Base-by-base conservation (phyloP, 2,329 filamentous ascomycete species). In the Diplodia scrobiculata region DNA sequence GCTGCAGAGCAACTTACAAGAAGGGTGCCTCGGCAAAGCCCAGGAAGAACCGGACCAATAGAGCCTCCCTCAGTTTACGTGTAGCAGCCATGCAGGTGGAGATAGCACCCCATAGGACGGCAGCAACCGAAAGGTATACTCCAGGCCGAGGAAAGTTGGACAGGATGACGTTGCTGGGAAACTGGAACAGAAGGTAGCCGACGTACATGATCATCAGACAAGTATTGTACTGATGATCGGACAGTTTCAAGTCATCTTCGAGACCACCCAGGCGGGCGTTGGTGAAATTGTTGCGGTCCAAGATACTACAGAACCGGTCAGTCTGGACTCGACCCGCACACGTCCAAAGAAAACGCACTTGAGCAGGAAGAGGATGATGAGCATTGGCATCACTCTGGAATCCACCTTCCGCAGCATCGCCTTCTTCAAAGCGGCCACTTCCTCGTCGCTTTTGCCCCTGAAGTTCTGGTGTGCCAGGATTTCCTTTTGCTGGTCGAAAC, bases 221-320 rank as follows among this genome's bases (percentile, higher is more conserved):
- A 45, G 58, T 2, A 74, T 77, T 53, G 59, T 77, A 76, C 63
- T 76, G 71, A 5, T 72, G 75, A 34, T 73, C 68, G 63, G 69
- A 67, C 67, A 77, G 72, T 9, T 41, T 53, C 17, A 76, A 65
- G 67, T 77, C 73, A 55, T 74, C 72, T 55, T 76, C 70, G 7
- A 77, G 69, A 21, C 74, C 74, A 25, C 73, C 72, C 13, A 77
- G 69, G 55, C 74, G 70, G 2, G 75, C 75, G 19, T 74, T 73
- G 7, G 73, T 74, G 41, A 76, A 74, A 58, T 76, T 77, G 68
- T 77, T 64, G 47, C 60, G 60, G n/a, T 64, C 60, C 38, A 64
- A 32, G 21, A 62, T 62, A 17, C 54, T 59, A 17, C 11, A 32
- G 17, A 27, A 11, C 13, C 29, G 19, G 54, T 47, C 25, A 47